A percentile compares a stretch with the other conserved stretches of the same genome.
phyloP scores from a whole-genome alignment of 257 asterid species.

The Pogostemon cablin region DNA sequence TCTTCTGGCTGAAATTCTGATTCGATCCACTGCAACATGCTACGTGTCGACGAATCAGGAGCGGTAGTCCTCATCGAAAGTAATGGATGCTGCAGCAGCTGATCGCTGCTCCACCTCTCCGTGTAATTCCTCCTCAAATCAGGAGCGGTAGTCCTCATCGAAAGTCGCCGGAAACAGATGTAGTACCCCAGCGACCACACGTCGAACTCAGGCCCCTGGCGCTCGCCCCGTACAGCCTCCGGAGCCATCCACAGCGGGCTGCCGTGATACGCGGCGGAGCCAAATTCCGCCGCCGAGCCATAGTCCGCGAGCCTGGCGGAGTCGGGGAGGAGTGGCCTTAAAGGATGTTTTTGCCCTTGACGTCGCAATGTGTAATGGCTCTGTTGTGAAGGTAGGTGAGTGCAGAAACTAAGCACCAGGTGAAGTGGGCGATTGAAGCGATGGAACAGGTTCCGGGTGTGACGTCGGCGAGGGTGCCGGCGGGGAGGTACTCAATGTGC shows the following conservation, averaged over 20 bases:
- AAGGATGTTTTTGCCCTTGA: constrained; percentile 59
- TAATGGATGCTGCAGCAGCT: constrained; percentile 63
- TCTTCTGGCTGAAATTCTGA: constrained; percentile 39
- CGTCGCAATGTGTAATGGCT: constrained; percentile 68
- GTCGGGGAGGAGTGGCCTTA: constrained; percentile 36
- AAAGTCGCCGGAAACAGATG: constrained; percentile 43
- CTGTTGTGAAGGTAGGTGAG: constrained; percentile 51
- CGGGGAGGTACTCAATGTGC: constrained; percentile 58
- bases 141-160: constrained; percentile 34
- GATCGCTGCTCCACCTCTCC: constrained; percentile 69
- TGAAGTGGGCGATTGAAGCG: constrained; percentile 29
- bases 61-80: constrained; percentile 28
- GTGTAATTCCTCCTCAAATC: constrained; percentile 43
- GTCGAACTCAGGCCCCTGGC: constrained; percentile 68
- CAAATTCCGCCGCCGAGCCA: constrained; percentile 51
- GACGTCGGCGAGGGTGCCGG: constrained; percentile 52
- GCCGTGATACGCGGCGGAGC: constrained; percentile 40
- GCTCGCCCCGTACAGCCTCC: constrained; percentile 60
- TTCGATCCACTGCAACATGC: constrained; percentile 49
- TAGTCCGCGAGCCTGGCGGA: constrained; percentile 63
- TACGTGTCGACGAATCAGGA: constrained; percentile 46
- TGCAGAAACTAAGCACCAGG: constrained; percentile 62
- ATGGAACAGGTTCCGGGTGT: constrained; percentile 23
- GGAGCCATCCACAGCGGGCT: constrained; percentile 84
- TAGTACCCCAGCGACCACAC: constrained; percentile 69